These are phyloP conservation scores for Trypanosoma avium DNA, from an alignment of 208 protist species.

Conservation along the genomic window DNA sequence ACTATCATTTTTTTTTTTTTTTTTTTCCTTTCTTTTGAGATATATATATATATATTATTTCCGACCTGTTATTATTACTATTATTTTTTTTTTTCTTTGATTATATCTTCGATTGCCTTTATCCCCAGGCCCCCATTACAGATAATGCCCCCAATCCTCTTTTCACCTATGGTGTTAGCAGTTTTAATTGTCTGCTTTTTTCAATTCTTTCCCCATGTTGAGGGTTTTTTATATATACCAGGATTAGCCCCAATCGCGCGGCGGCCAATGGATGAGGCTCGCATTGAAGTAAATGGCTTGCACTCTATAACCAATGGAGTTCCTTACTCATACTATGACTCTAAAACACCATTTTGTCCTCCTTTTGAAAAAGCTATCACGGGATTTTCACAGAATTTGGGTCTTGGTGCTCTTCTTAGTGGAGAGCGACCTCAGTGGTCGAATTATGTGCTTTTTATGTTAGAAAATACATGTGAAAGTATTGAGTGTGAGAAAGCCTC, in stretches of 20 bases:
- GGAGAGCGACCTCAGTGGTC: conserved; percentile 90
- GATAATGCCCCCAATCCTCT: too few relatives aligned
- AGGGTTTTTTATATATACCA: not conserved
- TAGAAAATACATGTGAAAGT: not conserved
- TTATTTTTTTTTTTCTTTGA: too few relatives aligned
- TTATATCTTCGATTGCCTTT: too few relatives aligned
- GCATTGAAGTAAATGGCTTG: conserved; percentile 6
- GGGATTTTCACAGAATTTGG: not conserved
- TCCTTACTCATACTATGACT: conserved; percentile 8
- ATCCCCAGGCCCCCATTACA: too few relatives aligned
- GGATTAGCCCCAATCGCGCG: conserved; percentile 3
- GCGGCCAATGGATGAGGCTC: not conserved
- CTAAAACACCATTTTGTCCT: conserved; percentile 11
- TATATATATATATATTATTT: too few relatives aligned
- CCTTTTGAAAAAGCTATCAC: not conserved
- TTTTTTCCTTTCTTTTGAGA: too few relatives aligned
- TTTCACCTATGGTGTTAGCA: too few relatives aligned
- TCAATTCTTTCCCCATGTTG: not conserved
- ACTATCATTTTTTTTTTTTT: too few relatives aligned
- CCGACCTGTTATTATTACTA: too few relatives aligned
- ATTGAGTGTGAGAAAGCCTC: not conserved
- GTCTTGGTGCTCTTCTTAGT: conserved; percentile 73
- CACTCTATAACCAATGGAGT: conserved; percentile 1
- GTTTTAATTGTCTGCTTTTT: conserved; percentile 9
- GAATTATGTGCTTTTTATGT: conserved; percentile 41